A percentile compares a stretch with the other conserved stretches of the same genome.
These are phyloP conservation scores for Irpex sp. DNA, from an alignment of 1,284 basidiomycete species.

Conservation along the genomic window DNA sequence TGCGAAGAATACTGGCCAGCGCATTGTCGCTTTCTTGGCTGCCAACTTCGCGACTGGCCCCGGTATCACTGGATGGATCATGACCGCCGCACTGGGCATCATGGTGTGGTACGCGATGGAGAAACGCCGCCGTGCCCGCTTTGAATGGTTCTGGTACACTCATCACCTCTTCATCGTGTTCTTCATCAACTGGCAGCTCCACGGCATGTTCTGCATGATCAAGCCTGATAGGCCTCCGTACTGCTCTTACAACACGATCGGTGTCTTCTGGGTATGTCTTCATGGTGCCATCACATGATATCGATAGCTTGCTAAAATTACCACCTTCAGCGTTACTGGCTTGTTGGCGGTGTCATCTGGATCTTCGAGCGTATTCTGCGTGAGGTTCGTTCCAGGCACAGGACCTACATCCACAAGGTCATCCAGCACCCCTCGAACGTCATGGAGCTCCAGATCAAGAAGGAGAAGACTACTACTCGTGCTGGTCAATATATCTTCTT, in stretches of 20 bases:
- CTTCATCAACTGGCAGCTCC: constrained; percentile 89
- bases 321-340: constrained; percentile 75
- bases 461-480: constrained; percentile 76
- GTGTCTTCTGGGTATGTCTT: constrained; percentile 83
- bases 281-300: neutral
- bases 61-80: constrained; percentile 89
- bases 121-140: constrained; percentile 68
- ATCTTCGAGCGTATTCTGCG: constrained; percentile 82
- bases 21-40: constrained; percentile 62
- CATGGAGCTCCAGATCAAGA: constrained; percentile 91
- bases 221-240: constrained; percentile 83
- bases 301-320: constrained; percentile 2
- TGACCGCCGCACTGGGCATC: constrained; percentile 65
- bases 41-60: constrained; percentile 87
- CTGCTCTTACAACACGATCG: constrained; percentile 81
- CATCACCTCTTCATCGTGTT: constrained; percentile 88
- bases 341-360: constrained; percentile 83
- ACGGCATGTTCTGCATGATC: constrained; percentile 95
- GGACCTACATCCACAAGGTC: constrained; percentile 88
- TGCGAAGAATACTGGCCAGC: constrained; percentile 48
- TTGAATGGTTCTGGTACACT: constrained; percentile 87
- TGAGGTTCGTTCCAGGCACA: constrained; percentile 82
- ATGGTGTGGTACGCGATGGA: constrained; percentile 85
- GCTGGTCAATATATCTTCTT: constrained; percentile 91
- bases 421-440: constrained; percentile 90